phyloP scores from a whole-genome alignment of 768 basidiomycete species.

The Termitomyces sp. region DNA sequence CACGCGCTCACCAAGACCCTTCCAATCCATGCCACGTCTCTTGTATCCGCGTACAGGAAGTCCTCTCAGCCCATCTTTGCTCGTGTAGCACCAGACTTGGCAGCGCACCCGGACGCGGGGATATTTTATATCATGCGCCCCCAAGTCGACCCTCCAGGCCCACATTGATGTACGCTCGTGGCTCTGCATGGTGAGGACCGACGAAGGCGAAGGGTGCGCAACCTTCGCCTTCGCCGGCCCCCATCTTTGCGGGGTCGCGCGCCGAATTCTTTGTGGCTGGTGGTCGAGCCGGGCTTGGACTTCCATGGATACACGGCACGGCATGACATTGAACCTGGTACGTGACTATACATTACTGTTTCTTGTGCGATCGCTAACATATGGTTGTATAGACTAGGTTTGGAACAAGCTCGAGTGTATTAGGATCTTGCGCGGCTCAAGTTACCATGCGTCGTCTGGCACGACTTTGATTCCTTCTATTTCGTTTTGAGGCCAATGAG shows the following conservation, averaged over 20 bases:
- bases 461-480: background rate
- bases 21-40: background rate
- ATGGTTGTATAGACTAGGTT: background rate
- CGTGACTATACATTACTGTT: background rate
- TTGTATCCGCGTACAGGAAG: background rate
- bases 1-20: background rate
- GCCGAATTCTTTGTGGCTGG: background rate
- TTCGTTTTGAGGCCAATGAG: too few species aligned
- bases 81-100: constrained; percentile 1
- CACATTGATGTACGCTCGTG: background rate
- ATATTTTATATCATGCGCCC: constrained; percentile 1
- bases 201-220: constrained; percentile 1
- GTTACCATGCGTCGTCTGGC: background rate
- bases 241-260: background rate
- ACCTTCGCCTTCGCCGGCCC: background rate
- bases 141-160: background rate
- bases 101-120: constrained; percentile 1
- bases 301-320: background rate
- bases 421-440: background rate
- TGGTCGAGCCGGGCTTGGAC: background rate
- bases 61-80: background rate
- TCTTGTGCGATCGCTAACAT: background rate
- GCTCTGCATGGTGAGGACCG: background rate
- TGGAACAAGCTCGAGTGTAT: background rate
- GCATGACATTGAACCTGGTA: background rate